Evolutionary conservation across 2,329 filamentous ascomycete species (phyloP).

Genomic region (Calonectria hongkongensis): DNA sequence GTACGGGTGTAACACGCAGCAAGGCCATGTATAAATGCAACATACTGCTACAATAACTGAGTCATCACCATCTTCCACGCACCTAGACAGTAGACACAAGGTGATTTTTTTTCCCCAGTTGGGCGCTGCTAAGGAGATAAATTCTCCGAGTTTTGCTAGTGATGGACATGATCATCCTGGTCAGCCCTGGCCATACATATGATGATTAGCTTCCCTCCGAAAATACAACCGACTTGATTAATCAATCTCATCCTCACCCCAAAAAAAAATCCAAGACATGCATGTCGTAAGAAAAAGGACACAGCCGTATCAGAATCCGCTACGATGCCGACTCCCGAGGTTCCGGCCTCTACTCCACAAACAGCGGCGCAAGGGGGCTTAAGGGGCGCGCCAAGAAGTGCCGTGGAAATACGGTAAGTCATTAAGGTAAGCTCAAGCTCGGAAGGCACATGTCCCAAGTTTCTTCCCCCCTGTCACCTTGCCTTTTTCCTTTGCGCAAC

Average conservation of each 20-base stretch:
- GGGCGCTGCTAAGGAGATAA: not conserved
- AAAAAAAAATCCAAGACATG: not conserved
- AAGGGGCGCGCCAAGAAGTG: conserved; percentile 26
- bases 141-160: conserved; percentile 7
- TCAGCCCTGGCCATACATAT: not conserved
- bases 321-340: conserved; percentile 32
- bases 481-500: conserved; percentile 19
- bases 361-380: conserved; percentile 30
- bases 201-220: conserved; percentile 11
- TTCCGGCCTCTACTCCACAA: conserved; percentile 22
- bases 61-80: not conserved
- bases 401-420: conserved; percentile 27
- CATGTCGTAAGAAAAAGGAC: conserved; percentile 5
- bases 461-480: conserved; percentile 25
- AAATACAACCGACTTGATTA: conserved; percentile 10
- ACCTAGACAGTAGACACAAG: too few species aligned
- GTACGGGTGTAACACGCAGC: not conserved
- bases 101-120: not conserved
- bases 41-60: not conserved
- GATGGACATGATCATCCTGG: not conserved
- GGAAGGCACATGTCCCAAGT: conserved; percentile 21
- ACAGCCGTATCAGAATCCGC: conserved; percentile 2
- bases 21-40: too few species aligned
- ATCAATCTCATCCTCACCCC: not conserved
- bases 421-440: conserved; percentile 23